Evolutionary conservation across 495 filamentous ascomycete genomes (phyloP).

Genomic region (Lasiosphaeria ovina): DNA sequence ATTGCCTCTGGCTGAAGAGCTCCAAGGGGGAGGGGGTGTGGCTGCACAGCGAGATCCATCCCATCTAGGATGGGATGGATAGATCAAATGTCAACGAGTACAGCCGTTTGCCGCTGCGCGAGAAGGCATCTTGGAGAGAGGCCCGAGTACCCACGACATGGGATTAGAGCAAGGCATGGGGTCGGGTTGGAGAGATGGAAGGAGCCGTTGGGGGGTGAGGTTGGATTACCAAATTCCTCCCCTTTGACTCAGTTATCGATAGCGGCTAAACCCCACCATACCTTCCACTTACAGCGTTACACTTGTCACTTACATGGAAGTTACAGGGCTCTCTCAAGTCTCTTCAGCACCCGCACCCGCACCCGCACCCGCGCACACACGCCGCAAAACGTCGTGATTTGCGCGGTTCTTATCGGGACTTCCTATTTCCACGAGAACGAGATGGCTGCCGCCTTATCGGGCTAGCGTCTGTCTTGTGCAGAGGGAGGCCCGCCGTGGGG

Average conservation of each 20-base stretch:
- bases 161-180: too few relatives aligned
- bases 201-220: not conserved
- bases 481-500: too few relatives aligned
- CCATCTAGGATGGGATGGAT: too few relatives aligned
- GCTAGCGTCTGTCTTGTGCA: conserved; percentile 3
- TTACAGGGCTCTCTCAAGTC: not conserved
- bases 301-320: too few relatives aligned
- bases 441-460: conserved; percentile 5
- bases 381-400: not conserved
- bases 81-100: too few relatives aligned
- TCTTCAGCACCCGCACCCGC: too few relatives aligned
- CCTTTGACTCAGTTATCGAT: conserved; percentile 8
- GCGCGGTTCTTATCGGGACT: conserved; percentile 17
- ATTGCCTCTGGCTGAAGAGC: conserved; percentile 17
- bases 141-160: too few relatives aligned
- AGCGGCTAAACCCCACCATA: conserved; percentile 16
- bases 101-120: too few relatives aligned
- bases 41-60: too few relatives aligned
- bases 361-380: too few relatives aligned
- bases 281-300: not conserved
- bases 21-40: not conserved
- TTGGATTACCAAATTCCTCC: not conserved
- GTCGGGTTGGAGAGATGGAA: not conserved
- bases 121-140: too few relatives aligned
- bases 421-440: not conserved